Conservation (phyloP, 768 basidiomycete species). For the Dentipellis sp. region DNA sequence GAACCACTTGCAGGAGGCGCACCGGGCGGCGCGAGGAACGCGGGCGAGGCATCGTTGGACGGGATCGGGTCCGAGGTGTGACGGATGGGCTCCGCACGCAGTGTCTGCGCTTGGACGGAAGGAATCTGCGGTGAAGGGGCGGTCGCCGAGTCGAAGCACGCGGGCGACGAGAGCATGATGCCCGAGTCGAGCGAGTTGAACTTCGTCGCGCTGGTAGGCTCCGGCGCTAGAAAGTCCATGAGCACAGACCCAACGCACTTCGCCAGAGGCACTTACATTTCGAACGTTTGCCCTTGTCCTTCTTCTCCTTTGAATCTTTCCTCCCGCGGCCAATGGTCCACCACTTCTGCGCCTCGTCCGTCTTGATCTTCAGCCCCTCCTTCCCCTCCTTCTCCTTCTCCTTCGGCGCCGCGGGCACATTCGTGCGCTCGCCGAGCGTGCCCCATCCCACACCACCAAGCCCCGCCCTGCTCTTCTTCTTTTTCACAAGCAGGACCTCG, state of each 20-base stretch:
- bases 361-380: slow-evolving; percentile 29
- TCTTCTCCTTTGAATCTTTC: slow-evolving; percentile 64
- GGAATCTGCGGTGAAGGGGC: slow-evolving; percentile 4
- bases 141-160: slow-evolving; percentile 11
- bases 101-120: background rate
- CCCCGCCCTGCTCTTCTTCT: slow-evolving; percentile 57
- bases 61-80: slow-evolving; percentile 1
- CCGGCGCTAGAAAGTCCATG: slow-evolving; percentile 30
- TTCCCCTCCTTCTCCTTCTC: background rate
- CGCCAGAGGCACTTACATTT: slow-evolving; percentile 28
- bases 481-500: slow-evolving; percentile 68
- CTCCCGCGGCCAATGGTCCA: slow-evolving; percentile 74
- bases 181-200: slow-evolving; percentile 57
- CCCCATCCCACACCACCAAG: slow-evolving; percentile 52
- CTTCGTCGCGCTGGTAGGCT: slow-evolving; percentile 34
- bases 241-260: background rate
- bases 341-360: slow-evolving; percentile 56
- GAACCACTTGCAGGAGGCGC: slow-evolving; percentile 28
- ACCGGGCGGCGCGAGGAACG: slow-evolving; percentile 7
- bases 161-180: slow-evolving; percentile 23
- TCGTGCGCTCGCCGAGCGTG: slow-evolving; percentile 49
- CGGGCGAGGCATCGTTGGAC: slow-evolving; percentile 12
- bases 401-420: slow-evolving; percentile 21
- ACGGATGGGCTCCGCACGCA: background rate
- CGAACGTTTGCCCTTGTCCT: slow-evolving; percentile 23